Evolutionary conservation across 1,284 basidiomycete genomes (phyloP), one percentile per base, ranked within the genome.

Genomic region (Austroboletus novae-zelandiae): DNA sequence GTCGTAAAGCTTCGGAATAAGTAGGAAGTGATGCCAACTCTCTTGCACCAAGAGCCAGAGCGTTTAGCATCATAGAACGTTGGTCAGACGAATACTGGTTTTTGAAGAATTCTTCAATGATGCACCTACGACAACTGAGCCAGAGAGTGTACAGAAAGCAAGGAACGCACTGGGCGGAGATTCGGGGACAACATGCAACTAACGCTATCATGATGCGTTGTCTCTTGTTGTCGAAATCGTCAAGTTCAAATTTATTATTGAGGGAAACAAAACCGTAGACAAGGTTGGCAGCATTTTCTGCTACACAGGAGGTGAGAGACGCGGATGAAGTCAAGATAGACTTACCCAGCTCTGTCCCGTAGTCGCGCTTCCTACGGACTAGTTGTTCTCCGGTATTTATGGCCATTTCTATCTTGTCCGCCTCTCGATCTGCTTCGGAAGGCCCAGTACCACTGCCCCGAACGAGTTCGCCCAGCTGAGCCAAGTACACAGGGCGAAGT

Each of bases 21-120:
- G 83, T 61, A 1, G 84, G 75, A 1, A 94, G 72, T 0, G 83
- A 84, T 0, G 93, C 87, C 6, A 97, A 74, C 64, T 97, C 94
- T 47, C 91, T 76, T 5, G 92, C 91, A 4, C 91, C 91, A 43
- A 93, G 70, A 0, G 90, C 92, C 1, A 99, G 73, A 1, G 92
- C 87, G 47, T 89, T 92, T 30, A 98, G 77, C 63, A 96, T 93
- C 6, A 82, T 80, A 53, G 83, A 86, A 11, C 94, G 84, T 62
- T 98, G 94, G 20, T 84, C 80, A 5, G 82, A 81, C 0, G 94
- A 94, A 68, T 96, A 98, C 58, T 95, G 91, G 45, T 89, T 88
- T 53, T 86, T 85, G 72, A 98, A 98, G 68, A 94, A 92, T 62
- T 97, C 91, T 64, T 98, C 92, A 41, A 89, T 84, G n/a, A 96